These are phyloP conservation scores for Evernia prunastri DNA, from an alignment of 495 filamentous ascomycete species.

Conservation along the genomic window DNA sequence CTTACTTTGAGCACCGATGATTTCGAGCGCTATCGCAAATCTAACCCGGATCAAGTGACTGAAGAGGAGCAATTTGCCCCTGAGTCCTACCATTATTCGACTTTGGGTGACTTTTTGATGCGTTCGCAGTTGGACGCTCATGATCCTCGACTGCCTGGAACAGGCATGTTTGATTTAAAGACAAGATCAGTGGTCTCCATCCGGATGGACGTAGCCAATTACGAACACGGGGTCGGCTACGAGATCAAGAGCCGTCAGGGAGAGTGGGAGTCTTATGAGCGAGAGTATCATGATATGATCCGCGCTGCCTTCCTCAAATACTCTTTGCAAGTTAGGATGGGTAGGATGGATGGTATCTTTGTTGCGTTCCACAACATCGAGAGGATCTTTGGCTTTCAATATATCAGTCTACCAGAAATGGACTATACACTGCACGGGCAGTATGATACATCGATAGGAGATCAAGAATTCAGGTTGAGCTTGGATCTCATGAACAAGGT, in stretches of 20 bases:
- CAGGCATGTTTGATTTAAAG: conserved; percentile 96
- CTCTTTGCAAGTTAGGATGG: conserved; percentile 90
- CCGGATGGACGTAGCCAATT: conserved; percentile 71
- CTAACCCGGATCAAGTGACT: conserved; percentile 54
- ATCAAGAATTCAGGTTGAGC: conserved; percentile 80
- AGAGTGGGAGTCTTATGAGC: conserved; percentile 81
- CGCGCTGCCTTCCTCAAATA: conserved; percentile 93
- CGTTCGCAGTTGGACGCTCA: conserved; percentile 92
- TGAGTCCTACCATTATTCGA: conserved; percentile 85
- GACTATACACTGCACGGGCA: conserved; percentile 77
- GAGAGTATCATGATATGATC: conserved; percentile 96
- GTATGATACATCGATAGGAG: conserved; percentile 57
- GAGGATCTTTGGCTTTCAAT: conserved; percentile 97
- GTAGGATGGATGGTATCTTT: conserved; percentile 97
- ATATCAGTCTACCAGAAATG: conserved; percentile 80
- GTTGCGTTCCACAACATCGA: conserved; percentile 96
- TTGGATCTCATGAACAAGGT: conserved; percentile 69
- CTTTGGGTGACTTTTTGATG: conserved; percentile 84
- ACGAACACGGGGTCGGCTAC: conserved; percentile 74
- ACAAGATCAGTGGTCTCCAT: conserved; percentile 86
- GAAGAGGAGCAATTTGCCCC: conserved; percentile 55
- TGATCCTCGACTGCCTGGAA: conserved; percentile 78
- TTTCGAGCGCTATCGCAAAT: conserved; percentile 74
- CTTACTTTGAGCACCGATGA: conserved; percentile 75
- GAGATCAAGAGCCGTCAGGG: conserved; percentile 72